phyloP scores from a whole-genome alignment of 805 yeast species.

The Teunomyces pallodes region DNA sequence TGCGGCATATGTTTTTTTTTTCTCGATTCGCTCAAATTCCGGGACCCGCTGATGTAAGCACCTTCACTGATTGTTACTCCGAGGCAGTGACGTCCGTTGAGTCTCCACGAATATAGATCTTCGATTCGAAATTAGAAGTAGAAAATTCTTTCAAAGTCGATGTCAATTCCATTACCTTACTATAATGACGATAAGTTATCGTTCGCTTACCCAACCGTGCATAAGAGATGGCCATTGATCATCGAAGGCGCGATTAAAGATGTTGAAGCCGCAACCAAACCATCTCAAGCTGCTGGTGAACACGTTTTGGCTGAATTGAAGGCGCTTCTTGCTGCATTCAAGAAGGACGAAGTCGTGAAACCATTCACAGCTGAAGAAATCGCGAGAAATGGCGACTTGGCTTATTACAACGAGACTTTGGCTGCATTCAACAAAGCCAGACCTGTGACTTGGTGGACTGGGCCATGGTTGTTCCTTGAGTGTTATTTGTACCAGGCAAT shows the following conservation, averaged over 20 bases:
- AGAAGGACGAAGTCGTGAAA: constrained; percentile 30
- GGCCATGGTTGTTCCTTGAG: constrained; percentile 90
- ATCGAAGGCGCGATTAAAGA: constrained; percentile 68
- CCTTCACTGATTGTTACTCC: neutral
- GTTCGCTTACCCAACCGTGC: constrained; percentile 79
- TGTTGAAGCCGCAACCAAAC: constrained; percentile 34
- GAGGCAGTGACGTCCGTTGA: neutral
- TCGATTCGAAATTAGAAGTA: too few species aligned
- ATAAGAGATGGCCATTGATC: constrained; percentile 85
- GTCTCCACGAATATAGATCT: too few species aligned
- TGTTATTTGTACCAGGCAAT: constrained; percentile 76
- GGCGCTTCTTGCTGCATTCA: constrained; percentile 43
- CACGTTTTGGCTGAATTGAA: constrained; percentile 40
- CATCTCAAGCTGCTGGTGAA: constrained; percentile 44
- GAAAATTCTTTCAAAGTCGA: neutral
- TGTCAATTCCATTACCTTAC: constrained; percentile 33
- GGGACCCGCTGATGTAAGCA: neutral
- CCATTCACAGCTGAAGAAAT: constrained; percentile 32
- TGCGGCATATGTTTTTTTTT: neutral
- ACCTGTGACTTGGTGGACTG: constrained; percentile 65
- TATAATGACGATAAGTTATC: constrained; percentile 68
- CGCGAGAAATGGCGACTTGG: constrained; percentile 45
- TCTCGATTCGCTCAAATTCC: neutral
- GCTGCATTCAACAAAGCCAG: constrained; percentile 21
- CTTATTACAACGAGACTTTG: constrained; percentile 59